Evolutionary conservation across 2,329 filamentous ascomycete genomes (phyloP), one percentile per base, ranked within the genome.

Genomic region (Amauroascus niger): DNA sequence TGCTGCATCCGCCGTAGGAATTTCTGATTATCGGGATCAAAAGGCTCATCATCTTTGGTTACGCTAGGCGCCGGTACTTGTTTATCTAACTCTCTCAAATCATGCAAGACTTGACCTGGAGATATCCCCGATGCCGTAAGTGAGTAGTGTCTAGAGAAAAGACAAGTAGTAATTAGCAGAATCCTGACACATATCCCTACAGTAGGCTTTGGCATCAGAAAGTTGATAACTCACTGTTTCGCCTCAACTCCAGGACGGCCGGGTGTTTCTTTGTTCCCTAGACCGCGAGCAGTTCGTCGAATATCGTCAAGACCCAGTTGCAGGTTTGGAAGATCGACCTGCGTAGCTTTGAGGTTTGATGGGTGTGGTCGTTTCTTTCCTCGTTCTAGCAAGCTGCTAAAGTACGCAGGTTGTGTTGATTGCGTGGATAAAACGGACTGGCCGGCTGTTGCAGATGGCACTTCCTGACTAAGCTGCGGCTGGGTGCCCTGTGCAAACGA

Each of bases 301-400:
- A 98, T 85, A 72, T 98, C 93, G 55, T 88, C 87, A 30, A 98
- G 78, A 20, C 93, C 91, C 52, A 98, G 80, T 70, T 97, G 90
- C 59, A 98, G 78, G 64, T 84, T 87, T 6, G 93, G 91, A 44
- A 98, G 78, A 56, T 96, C 88, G 60, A 86, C 84, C 64, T 86
- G 81, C 53, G 70, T 72, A 53, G 63, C 69, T 46, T 65, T 68
- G 48, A 60, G 54, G 3, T 69, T 69, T 14, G 79, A 80, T 60
- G 83, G 81, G 59, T 84, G 79, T 50, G 82, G 80, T 58, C 88
- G 82, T 67, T 83, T 84, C 64, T 78, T 81, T 33, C 80, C 79
- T 55, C 80, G 76, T 63, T 84, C 81, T 20, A 84, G 67, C 33
- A 84, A 65, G 58, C 80, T 80, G 60, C 83, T 81, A 63, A 84